Base-by-base conservation (phyloP, 2,329 filamentous ascomycete species). In the Knufia fluminis region DNA sequence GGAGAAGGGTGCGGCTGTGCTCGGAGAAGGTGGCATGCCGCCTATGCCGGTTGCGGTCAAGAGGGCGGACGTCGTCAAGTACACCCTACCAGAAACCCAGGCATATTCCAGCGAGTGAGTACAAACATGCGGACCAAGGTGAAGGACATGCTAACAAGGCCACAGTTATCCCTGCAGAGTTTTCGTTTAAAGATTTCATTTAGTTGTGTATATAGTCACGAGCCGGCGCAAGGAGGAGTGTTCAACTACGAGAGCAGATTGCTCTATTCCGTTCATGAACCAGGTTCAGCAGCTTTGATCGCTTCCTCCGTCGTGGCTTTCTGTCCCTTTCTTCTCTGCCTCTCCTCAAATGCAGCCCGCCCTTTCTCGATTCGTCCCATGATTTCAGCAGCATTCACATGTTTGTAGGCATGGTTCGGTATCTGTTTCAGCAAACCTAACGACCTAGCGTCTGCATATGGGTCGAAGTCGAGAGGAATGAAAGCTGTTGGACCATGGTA, bases 401-500 rank as follows among this genome's bases (percentile, higher is more conserved):
- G 77, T 56, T 86, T 78, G 64, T 91, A 98, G 17, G 79, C 74
- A 68, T 98, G 92, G 46, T 73, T 67, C 9, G 78, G 78, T 36
- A 95, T 82, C 64, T 94, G 80, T 35, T 74, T 77, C 72, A 94
- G 95, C 62, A 98, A 88, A 28, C 84, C 83, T 73, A 95, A 80
- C 42, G 76, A 73, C 67, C 90, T 92, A 47, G 89, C 82, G 12
- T 81, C 86, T 23, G 76, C 74, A 69, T 97, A 96, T 1, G 86
- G 85, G 61, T 90, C 85, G 63, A 86, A 86, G 4, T 82, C 86
- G 20, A 76, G 65, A 10, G 72, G 85, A 72, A 94, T 92, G 65
- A 95, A 96, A 10, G 85, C 78, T 0, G 92, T 98, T 4, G 89
- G 88, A n/a, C 92, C 92, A 69, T 98, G 92, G 68, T 97, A 98